phyloP scores from a whole-genome alignment of 495 filamentous ascomycete genomes.

The Aspergillus incahuasiensis region DNA sequence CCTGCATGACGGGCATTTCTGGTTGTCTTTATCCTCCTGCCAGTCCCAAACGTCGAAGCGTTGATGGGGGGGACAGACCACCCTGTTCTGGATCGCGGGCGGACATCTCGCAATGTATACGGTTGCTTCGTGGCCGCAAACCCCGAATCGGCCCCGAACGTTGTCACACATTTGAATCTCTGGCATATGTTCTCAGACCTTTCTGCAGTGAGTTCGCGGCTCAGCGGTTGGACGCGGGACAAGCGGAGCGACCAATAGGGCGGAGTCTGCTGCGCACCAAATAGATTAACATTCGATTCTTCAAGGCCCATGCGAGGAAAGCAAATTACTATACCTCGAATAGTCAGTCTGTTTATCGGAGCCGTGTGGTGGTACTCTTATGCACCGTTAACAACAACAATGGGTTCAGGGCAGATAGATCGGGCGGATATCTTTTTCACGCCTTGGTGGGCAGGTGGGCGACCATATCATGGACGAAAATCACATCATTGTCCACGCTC shows the following conservation, averaged over 20 bases:
- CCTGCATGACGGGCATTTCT: slow-evolving; percentile 17
- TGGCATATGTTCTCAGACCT: not conserved
- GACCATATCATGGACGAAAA: not conserved
- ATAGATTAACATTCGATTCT: not conserved
- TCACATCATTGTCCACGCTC: not conserved
- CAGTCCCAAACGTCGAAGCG: slow-evolving; percentile 22
- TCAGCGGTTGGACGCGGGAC: not conserved
- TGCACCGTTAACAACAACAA: not conserved
- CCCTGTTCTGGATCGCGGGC: slow-evolving; percentile 17
- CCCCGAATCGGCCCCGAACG: slow-evolving; percentile 18
- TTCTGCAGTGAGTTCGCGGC: not conserved
- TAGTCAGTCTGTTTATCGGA: not conserved
- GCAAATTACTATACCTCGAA: not conserved
- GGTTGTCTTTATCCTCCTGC: slow-evolving; percentile 21
- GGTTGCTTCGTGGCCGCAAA: slow-evolving; percentile 20
- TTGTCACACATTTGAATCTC: slow-evolving; percentile 18
- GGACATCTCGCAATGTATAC: slow-evolving; percentile 22
- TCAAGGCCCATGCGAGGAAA: not conserved
- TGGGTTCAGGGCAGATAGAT: not conserved
- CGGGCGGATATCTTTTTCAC: not conserved
- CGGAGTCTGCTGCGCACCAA: not conserved
- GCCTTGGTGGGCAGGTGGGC: slow-evolving; percentile 2
- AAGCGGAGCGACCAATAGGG: not conserved
- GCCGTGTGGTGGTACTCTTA: not conserved
- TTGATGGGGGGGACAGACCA: slow-evolving; percentile 18